Base-by-base conservation (phyloP, 495 filamentous ascomycete species). In the Pyrenula aspistea region DNA sequence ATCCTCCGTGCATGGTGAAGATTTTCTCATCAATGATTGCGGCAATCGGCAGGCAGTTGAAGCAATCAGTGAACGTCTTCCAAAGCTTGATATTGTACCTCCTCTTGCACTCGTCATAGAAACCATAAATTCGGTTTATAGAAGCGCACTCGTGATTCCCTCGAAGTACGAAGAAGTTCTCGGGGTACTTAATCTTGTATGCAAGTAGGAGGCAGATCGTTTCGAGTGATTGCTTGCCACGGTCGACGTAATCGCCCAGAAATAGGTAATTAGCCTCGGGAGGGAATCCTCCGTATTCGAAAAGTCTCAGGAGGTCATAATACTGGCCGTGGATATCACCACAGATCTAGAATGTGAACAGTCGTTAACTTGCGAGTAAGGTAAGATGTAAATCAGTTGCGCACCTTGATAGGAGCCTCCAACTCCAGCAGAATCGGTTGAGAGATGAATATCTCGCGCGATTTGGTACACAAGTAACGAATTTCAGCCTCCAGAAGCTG, bases 21-120 rank as follows among this genome's bases (percentile, higher is more conserved):
- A 98, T 98, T 86, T 98, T 98, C 80, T 98, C 93, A 68, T 98
- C 93, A 65, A 98, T 98, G 71, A 98, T 98, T 56, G 93, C 93
- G n/a, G 93, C 93, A 71, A 98, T 98, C 25, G 93, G 93, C 67
- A 98, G 71, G 77, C 93, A 98, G 79, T 98, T 98, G 82, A 98
- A 98, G 82, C 93, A 98, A 66, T 98, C 93, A 42, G 93, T 98
- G 68, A 98, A 98, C 4, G 93, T 98, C 80, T 98, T 98, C 93
- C 93, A 98, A 60, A 98, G 84, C 82, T 98, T 98, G 77, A 98
- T 98, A 77, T 98, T 98, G 75, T 98, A 98, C 59, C 93, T 80
- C 60, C 93, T 85, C 79, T 98, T 98, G 83, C 93, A 98, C 72
- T 98, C 93, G 68, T 98, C 93, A 77, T 98, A 98, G 78, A 98